phyloP scores from a whole-genome alignment of 164 flowering plant genomes.

The Liriodendron chinense region DNA sequence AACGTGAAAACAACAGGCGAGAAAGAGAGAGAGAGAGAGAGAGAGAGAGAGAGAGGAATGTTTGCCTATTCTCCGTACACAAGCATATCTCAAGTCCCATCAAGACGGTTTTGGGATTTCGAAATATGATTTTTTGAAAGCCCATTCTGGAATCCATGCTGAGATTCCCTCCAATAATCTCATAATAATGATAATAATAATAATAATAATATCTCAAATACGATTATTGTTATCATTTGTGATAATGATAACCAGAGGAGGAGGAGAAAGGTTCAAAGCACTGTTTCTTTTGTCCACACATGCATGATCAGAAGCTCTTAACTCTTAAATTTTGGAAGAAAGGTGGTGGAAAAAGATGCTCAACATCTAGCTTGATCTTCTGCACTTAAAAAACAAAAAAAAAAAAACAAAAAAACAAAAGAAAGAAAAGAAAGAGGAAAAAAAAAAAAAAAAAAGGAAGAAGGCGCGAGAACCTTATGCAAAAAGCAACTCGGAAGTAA shows the following conservation, averaged over 20 bases:
- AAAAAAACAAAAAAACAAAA: no score
- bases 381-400: no score
- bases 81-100: no score
- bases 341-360: neutral
- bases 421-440: no score
- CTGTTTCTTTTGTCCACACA: neutral
- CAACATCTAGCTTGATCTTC: no score
- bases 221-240: neutral
- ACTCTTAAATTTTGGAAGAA: neutral
- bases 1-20: neutral
- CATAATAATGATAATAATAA: no score
- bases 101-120: neutral
- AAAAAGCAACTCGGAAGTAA: no score
- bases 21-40: no score
- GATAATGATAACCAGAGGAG: neutral
- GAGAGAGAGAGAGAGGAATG: no score
- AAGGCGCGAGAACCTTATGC: neutral
- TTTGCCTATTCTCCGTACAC: no score
- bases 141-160: neutral
- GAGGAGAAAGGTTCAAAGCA: neutral
- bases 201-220: neutral
- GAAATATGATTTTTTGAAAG: neutral
- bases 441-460: neutral
- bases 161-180: neutral
- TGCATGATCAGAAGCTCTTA: neutral